These are phyloP conservation scores for Orychophragmus violaceus DNA, from an alignment of 345 rosid genomes.

Conservation along the genomic window DNA sequence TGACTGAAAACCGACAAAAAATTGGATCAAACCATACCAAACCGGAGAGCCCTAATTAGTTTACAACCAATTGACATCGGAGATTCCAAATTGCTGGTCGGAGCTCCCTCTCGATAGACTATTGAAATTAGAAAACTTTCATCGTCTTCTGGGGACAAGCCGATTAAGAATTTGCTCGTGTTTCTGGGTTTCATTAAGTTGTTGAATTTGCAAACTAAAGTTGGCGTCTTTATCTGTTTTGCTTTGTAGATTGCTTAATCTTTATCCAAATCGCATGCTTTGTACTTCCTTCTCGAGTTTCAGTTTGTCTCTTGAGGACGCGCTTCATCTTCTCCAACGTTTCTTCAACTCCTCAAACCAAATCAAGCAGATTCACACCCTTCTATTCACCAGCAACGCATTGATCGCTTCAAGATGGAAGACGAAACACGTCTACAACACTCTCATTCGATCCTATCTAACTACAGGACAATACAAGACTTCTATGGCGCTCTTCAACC, in stretches of 20 bases:
- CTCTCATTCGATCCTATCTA: slow-evolving; percentile 58
- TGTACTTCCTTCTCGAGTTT: background rate
- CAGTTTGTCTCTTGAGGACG: slow-evolving; percentile 30
- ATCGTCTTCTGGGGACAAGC: no score
- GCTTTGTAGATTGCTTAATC: no score
- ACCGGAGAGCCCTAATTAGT: slow-evolving; percentile 13
- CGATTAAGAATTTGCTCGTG: no score
- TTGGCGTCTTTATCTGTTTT: no score
- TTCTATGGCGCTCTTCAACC: slow-evolving; percentile 45
- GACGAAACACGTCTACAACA: slow-evolving; percentile 44
- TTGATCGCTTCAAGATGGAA: slow-evolving; percentile 33
- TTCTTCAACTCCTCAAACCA: slow-evolving; percentile 36
- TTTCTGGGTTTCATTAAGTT: no score
- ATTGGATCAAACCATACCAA: no score
- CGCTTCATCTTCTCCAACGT: slow-evolving; percentile 51
- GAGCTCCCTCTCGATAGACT: background rate
- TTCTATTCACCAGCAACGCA: slow-evolving; percentile 34
- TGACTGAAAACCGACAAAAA: background rate
- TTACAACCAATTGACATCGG: background rate
- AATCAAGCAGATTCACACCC: slow-evolving; percentile 51
- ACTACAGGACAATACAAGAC: slow-evolving; percentile 30
- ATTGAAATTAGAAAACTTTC: no score
- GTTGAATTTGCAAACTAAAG: no score
- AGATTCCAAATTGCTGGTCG: background rate
- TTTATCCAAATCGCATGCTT: no score